Evolutionary conservation across 805 yeast species (phyloP), one percentile per base, ranked within the genome.

Genomic region (Saccharomycopsis sp.): DNA sequence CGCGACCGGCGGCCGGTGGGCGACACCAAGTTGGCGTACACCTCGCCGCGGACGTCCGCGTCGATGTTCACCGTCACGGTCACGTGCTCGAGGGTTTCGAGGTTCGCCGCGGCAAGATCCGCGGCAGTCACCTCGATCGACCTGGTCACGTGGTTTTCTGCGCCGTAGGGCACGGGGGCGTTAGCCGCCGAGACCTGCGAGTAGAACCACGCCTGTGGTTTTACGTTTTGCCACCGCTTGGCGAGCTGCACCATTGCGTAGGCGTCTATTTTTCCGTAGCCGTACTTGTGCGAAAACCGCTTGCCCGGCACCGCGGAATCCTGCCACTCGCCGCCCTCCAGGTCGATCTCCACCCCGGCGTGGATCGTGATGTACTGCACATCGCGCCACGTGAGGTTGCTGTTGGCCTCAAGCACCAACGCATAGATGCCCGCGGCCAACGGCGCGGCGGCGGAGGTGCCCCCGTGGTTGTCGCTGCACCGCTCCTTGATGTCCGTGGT

Each of bases 361-460:
- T 83, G 71, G 15, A 92, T 83, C 2, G 89, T 80, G 20, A 94
- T 75, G 66, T 91, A 89, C 72, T 94, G 99, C 57, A 91, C 78
- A 68, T 94, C 99, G 68, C 99, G 80, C 99, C 99, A 94, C 0
- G 97, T 88, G 57, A 94, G 78, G 2, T 85, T 79, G 1, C 97
- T 96, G 63, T 96, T 87, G 2, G 86, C 91, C 64, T 85, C 84
- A 54, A 94, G 74, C 1, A 89, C 89, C 55, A 94, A 75, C 0
- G 97, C 81, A 68, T 88, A 90, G 1, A 94, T 79, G n/a, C 98
- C 99, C 0, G 98, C 97, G 0, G 97, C 98, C 57, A 94, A 77
- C 0, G 99, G 99, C 0, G 99, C 99, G 15, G 99, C 97, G 0
- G 99, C 99, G 21, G 98, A 92, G 0, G 99, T 94, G 20, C 99